These are phyloP conservation scores for Tuber brumale DNA, from an alignment of 495 filamentous ascomycete genomes.

Conservation along the genomic window DNA sequence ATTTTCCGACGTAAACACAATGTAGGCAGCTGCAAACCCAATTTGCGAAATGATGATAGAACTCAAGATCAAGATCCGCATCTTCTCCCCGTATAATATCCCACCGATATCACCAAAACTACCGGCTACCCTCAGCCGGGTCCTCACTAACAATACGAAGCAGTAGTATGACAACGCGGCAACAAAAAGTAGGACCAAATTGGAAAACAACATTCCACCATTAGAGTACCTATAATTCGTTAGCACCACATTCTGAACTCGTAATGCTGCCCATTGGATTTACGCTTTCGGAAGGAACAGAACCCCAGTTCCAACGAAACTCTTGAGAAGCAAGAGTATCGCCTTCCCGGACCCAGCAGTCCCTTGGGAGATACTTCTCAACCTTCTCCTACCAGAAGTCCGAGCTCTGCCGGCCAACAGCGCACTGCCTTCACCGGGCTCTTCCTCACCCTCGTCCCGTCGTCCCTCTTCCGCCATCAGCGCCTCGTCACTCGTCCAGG, in stretches of 20 bases:
- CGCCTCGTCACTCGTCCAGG: conserved; percentile 73
- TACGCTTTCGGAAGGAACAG: conserved; percentile 83
- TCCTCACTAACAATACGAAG: conserved; percentile 85
- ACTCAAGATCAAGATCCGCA: conserved; percentile 75
- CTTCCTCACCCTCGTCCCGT: conserved; percentile 57
- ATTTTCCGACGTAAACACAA: conserved; percentile 94
- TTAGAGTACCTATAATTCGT: conserved; percentile 58
- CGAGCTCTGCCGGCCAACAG: conserved; percentile 52
- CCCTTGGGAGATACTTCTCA: conserved; percentile 45
- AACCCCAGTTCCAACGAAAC: conserved; percentile 96
- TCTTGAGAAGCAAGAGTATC: conserved; percentile 79
- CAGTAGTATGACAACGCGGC: conserved; percentile 87
- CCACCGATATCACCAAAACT: conserved; percentile 97
- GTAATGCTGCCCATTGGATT: background rate
- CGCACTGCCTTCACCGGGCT: conserved; percentile 73
- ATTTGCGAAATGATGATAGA: conserved; percentile 93
- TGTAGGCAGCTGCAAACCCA: conserved; percentile 95
- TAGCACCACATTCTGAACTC: conserved; percentile 3
- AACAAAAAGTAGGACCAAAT: conserved; percentile 74
- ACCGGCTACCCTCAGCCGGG: conserved; percentile 71
- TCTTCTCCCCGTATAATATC: conserved; percentile 79
- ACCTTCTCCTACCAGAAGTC: conserved; percentile 62
- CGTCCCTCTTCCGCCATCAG: conserved; percentile 60
- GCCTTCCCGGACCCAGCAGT: conserved; percentile 48
- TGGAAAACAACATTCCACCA: conserved; percentile 95